Evolutionary conservation across 2,329 filamentous ascomycete genomes (phyloP).

Genomic region (Cladosporium sphaerospermum): DNA sequence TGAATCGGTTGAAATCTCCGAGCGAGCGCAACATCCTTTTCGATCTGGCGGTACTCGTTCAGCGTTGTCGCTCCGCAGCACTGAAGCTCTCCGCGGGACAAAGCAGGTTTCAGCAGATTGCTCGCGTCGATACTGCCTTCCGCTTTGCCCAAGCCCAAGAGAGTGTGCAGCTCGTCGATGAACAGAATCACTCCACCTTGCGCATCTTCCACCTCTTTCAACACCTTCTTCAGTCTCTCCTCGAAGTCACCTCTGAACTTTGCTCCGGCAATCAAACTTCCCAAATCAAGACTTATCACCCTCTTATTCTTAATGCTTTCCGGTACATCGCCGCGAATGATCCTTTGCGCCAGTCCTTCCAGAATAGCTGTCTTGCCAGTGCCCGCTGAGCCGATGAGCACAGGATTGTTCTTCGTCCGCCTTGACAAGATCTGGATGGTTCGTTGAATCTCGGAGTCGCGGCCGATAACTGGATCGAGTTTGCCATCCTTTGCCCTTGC

Average conservation of each 20-base stretch:
- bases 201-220: conserved; percentile 86
- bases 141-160: conserved; percentile 87
- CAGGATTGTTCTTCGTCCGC: conserved; percentile 91
- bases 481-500: conserved; percentile 79
- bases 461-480: conserved; percentile 89
- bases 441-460: conserved; percentile 84
- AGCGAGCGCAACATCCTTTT: conserved; percentile 91
- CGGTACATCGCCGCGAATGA: conserved; percentile 86
- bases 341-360: conserved; percentile 82
- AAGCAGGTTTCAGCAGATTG: conserved; percentile 85
- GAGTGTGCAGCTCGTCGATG: conserved; percentile 86
- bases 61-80: conserved; percentile 93
- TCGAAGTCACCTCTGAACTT: conserved; percentile 97
- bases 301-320: conserved; percentile 94
- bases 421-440: conserved; percentile 91
- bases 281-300: conserved; percentile 81
- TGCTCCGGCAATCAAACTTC: conserved; percentile 87
- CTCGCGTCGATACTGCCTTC: conserved; percentile 96
- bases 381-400: conserved; percentile 84
- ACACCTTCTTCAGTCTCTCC: conserved; percentile 80
- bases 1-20: conserved; percentile 89
- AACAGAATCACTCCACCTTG: conserved; percentile 89
- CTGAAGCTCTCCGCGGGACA: conserved; percentile 89
- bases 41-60: conserved; percentile 85
- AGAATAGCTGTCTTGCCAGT: conserved; percentile 92